These are phyloP conservation scores for Gamarada debralockiae DNA, from an alignment of 495 filamentous ascomycete species.

Conservation along the genomic window DNA sequence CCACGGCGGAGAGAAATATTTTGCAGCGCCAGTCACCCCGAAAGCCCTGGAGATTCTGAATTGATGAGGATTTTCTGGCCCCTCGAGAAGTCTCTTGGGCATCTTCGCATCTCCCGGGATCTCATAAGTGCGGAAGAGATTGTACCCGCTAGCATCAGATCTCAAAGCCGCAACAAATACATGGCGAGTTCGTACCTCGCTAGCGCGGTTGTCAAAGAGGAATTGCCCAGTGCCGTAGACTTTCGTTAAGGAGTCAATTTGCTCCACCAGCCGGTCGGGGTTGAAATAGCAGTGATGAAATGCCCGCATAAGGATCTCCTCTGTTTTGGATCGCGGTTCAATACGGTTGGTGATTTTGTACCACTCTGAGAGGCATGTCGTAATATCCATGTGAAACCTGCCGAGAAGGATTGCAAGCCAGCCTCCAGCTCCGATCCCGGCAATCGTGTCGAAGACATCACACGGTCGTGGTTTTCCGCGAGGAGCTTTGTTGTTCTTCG, in stretches of 20 bases:
- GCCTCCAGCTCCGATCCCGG: constrained; percentile 21
- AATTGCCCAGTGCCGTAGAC: constrained; percentile 12
- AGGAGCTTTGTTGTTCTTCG: constrained; percentile 14
- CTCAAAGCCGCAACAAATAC: constrained; percentile 17
- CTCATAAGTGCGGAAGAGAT: constrained; percentile 18
- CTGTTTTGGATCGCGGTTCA: constrained; percentile 4
- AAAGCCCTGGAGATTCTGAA: constrained; percentile 19
- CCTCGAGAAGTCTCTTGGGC: constrained; percentile 12
- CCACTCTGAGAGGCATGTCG: constrained; percentile 13
- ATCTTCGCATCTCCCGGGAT: constrained; percentile 5
- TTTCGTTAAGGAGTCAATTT: constrained; percentile 15
- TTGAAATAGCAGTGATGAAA: constrained; percentile 17
- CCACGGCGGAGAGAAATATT: constrained; percentile 15
- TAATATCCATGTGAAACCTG: constrained; percentile 24
- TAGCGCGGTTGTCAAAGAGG: constrained; percentile 10
- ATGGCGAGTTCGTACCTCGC: constrained; percentile 13
- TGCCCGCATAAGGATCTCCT: constrained; percentile 11
- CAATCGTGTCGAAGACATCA: constrained; percentile 25
- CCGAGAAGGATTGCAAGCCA: constrained; percentile 24
- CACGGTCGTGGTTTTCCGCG: constrained; percentile 18
- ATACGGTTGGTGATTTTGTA: constrained; percentile 10
- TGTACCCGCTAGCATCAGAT: constrained; percentile 8
- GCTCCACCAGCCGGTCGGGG: constrained; percentile 13
- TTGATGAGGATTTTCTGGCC: constrained; percentile 3
- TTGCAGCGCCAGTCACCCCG: constrained; percentile 17